Percentiles rank a stretch among this genome's conserved stretches.
phyloP scores from a whole-genome alignment of 495 filamentous ascomycete species.

The Penicillium coprophilum region DNA sequence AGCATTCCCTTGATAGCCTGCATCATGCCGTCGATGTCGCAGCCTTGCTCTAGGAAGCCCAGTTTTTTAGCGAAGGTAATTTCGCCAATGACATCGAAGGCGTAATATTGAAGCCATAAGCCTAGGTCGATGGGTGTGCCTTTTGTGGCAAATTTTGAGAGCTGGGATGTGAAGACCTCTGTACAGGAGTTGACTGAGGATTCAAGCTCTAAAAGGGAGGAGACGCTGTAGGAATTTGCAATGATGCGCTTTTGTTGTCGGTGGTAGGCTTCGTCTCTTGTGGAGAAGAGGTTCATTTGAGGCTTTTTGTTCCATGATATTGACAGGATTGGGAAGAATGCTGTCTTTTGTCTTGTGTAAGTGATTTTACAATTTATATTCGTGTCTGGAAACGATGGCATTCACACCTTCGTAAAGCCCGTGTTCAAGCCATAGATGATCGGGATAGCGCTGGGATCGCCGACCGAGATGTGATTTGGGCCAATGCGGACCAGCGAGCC shows the following conservation, averaged over 20 bases:
- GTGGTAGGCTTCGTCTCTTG: constrained; percentile 29
- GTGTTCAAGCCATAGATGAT: constrained; percentile 42
- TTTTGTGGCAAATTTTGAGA: constrained; percentile 18
- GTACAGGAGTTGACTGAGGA: constrained; percentile 35
- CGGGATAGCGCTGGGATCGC: constrained; percentile 36
- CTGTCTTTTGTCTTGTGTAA: constrained; percentile 26
- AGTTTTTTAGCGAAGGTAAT: constrained; percentile 37
- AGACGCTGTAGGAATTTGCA: constrained; percentile 34
- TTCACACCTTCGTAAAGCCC: constrained; percentile 38
- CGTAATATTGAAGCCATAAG: constrained; percentile 48
- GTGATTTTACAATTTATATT: no score
- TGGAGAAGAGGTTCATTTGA: constrained; percentile 38
- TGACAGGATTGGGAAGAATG: constrained; percentile 43
- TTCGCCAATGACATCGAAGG: constrained; percentile 47
- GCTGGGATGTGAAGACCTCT: constrained; percentile 25
- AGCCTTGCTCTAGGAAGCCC: constrained; percentile 42
- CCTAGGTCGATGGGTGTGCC: constrained; percentile 36
- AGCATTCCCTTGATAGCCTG: constrained; percentile 28
- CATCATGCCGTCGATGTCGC: constrained; percentile 42
- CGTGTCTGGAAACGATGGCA: background rate
- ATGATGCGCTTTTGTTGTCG: constrained; percentile 31
- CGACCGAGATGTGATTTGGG: constrained; percentile 39
- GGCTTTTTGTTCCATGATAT: constrained; percentile 34
- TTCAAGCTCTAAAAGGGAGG: constrained; percentile 35
- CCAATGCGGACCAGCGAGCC: constrained; percentile 42